phyloP scores from a whole-genome alignment of 805 yeast species.

The Ogataea angusta region DNA sequence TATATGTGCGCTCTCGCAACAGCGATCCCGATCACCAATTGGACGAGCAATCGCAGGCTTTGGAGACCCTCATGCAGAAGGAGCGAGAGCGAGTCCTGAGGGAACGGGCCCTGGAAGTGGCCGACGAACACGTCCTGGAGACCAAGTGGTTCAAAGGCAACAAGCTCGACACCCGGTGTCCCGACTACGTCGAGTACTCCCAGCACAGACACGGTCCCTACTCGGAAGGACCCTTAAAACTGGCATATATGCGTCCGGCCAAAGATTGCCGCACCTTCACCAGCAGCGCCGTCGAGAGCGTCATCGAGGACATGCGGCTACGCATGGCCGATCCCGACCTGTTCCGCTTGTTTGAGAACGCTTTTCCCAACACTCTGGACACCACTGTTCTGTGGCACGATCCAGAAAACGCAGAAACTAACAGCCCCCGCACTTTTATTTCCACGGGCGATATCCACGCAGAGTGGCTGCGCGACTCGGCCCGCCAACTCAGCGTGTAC shows the following conservation, averaged over 20 bases:
- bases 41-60: background rate
- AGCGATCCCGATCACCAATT: conserved; percentile 5
- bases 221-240: conserved; percentile 49
- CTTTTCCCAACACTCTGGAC: conserved; percentile 84
- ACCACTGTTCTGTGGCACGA: conserved; percentile 79
- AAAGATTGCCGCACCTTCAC: conserved; percentile 68
- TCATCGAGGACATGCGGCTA: conserved; percentile 49
- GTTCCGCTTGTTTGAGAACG: conserved; percentile 72
- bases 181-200: conserved; percentile 63
- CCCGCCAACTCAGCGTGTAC: conserved; percentile 77
- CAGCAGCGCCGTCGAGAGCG: conserved; percentile 58
- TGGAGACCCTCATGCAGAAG: background rate
- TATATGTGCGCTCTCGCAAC: conserved; percentile 3
- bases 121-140: background rate
- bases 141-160: conserved; percentile 24
- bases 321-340: conserved; percentile 61
- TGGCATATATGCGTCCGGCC: conserved; percentile 78
- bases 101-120: background rate
- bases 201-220: conserved; percentile 51
- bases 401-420: conserved; percentile 16
- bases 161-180: conserved; percentile 39
- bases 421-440: conserved; percentile 60
- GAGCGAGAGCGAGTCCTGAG: background rate
- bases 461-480: conserved; percentile 88
- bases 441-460: conserved; percentile 94